Evolutionary conservation across 164 flowering plant genomes (phyloP), one percentile per base, ranked within the genome.

Genomic region (Dillenia turbinata): DNA sequence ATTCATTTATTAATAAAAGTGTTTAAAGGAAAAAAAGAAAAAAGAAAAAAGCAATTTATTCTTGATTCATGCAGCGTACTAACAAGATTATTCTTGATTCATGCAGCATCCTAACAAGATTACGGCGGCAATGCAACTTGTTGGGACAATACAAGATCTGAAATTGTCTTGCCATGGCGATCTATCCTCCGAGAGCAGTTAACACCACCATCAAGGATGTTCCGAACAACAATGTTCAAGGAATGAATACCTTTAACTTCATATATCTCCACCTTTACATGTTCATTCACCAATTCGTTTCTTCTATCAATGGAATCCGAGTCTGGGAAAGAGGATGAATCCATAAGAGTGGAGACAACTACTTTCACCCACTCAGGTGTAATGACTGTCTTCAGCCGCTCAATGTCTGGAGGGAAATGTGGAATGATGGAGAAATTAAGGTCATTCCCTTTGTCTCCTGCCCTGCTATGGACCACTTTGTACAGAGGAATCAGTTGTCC

Each of bases 121-220:
- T 49, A 79, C 9, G 81, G 80, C 66, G 91, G 90, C 75, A 93
- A 71, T 56, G 80, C 74, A 17, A 93, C 83, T 69, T 75, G 63
- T 71, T 88, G 97, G 73, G 79, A 79, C 77, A 94, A 70, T 47
- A 94, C 78, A 60, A 94, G 74, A 73, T 91, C 97, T 1, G 99
- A 94, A 15, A 89, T 69, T 16, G 87, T 81, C 80, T 94, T 94
- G n/a, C 99, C 99, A 72, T 94, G 99, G 47, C 97, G 77, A 49
- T 94, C 99, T 51, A 94, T 89, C 73, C 95, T 80, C 53, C 96
- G 73, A n/a, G 99, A 94, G 65, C 97, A 94, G 73, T 94, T 94
- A 62, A 94, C 99, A 44, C 99, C 99, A 9, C 99, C 96, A 71
- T 94, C 99, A 53, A 94, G 80, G 56, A 88, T 83, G 68, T 91